phyloP scores from a whole-genome alignment of 202 grass and related monocot species.

The Panicum hallii region DNA sequence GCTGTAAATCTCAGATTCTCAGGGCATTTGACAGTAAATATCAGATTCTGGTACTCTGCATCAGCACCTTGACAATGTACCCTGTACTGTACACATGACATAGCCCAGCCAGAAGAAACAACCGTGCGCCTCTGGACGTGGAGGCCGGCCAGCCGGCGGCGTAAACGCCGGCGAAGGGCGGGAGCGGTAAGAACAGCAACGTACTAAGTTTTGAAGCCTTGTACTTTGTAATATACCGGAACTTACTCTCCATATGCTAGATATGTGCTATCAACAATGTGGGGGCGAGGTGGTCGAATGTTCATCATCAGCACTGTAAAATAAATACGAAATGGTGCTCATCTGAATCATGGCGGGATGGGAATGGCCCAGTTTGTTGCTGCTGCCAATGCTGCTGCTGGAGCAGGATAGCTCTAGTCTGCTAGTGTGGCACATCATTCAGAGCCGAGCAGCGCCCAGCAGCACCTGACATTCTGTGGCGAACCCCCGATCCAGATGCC shows the following conservation, averaged over 20 bases:
- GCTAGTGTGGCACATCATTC: not conserved
- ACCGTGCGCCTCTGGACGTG: too few species aligned
- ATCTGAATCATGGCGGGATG: not conserved
- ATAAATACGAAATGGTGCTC: slow-evolving; percentile 38
- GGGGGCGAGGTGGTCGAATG: not conserved
- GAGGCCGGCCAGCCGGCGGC: slow-evolving; percentile 35
- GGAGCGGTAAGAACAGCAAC: slow-evolving; percentile 13
- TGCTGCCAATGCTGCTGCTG: not conserved
- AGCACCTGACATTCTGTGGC: slow-evolving; percentile 7
- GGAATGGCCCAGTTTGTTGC: too few species aligned
- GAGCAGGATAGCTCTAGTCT: not conserved
- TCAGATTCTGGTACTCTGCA: too few species aligned
- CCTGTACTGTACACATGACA: too few species aligned
- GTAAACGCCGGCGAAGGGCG: slow-evolving; percentile 37
- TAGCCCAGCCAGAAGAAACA: too few species aligned
- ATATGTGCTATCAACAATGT: slow-evolving; percentile 26
- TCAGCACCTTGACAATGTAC: too few species aligned
- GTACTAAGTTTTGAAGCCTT: slow-evolving; percentile 53
- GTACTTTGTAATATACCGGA: slow-evolving; percentile 47
- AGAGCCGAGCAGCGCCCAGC: not conserved
- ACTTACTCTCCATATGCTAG: slow-evolving; percentile 14
- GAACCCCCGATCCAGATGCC: slow-evolving; percentile 14
- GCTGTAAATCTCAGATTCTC: too few species aligned
- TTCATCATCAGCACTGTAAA: slow-evolving; percentile 1
- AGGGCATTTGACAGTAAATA: too few species aligned